These are phyloP conservation scores for Paraglomus brasilianum DNA, from an alignment of 192 early-diverging fungal species.

Conservation along the genomic window DNA sequence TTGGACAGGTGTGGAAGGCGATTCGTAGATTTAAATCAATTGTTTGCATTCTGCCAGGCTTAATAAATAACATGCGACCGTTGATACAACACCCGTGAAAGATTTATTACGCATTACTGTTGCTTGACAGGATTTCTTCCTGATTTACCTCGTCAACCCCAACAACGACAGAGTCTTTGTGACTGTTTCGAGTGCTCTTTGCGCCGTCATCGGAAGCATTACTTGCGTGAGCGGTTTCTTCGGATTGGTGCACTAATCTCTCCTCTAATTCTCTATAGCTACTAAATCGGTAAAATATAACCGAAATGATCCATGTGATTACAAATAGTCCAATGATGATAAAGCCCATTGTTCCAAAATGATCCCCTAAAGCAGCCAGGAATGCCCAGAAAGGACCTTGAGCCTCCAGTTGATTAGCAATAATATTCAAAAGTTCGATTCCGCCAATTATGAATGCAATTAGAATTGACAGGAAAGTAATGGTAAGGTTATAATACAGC, in stretches of 20 bases:
- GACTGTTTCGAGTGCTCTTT: too few relatives aligned
- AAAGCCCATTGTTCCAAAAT: conserved; percentile 54
- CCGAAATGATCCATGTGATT: conserved; percentile 41
- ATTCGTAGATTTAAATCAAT: conserved; percentile 67
- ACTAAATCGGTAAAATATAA: conserved; percentile 38
- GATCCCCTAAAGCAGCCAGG: conserved; percentile 40
- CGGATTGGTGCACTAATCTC: conserved; percentile 13
- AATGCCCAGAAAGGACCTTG: conserved; percentile 47
- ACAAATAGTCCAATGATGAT: conserved; percentile 48
- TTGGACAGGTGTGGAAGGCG: conserved; percentile 69
- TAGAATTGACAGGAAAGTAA: conserved; percentile 60
- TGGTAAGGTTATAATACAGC: conserved; percentile 64
- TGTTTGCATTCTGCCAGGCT: conserved; percentile 50
- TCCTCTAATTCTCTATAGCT: conserved; percentile 45
- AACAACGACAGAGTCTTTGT: too few relatives aligned
- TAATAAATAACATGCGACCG: conserved; percentile 4
- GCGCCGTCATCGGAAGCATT: too few relatives aligned
- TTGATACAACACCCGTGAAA: background rate
- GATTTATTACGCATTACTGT: too few relatives aligned
- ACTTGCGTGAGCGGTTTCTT: background rate
- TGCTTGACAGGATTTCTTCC: too few relatives aligned
- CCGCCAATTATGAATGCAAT: conserved; percentile 59
- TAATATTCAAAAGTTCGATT: conserved; percentile 52
- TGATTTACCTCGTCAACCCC: too few relatives aligned
- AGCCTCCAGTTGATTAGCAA: conserved; percentile 44